Percentiles rank a stretch among this genome's conserved stretches.
Evolutionary conservation across 2,329 filamentous ascomycete genomes (phyloP).

Genomic region (Beauveria asiatica): DNA sequence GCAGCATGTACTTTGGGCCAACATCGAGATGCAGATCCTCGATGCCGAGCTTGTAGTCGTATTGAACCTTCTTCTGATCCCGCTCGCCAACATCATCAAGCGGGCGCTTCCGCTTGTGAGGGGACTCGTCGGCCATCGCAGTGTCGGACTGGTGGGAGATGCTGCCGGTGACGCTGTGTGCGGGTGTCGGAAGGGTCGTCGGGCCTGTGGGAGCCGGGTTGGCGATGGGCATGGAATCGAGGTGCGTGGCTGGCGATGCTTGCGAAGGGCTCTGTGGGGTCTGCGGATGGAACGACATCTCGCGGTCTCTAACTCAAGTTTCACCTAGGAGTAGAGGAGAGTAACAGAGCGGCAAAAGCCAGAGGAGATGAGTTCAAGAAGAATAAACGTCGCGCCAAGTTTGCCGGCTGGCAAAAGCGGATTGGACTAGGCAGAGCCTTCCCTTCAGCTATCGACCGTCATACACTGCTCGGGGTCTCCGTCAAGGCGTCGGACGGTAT

Average conservation of each 20-base stretch:
- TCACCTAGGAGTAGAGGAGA: not conserved
- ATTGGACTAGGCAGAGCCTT: conserved; percentile 10
- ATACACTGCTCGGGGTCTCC: conserved; percentile 10
- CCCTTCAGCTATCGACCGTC: conserved; percentile 12
- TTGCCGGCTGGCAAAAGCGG: conserved; percentile 11
- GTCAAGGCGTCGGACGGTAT: conserved; percentile 1
- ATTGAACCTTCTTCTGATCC: conserved; percentile 52
- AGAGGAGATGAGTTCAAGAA: not conserved
- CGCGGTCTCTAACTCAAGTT: conserved; percentile 13
- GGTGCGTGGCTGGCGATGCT: conserved; percentile 46
- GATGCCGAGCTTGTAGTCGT: conserved; percentile 54
- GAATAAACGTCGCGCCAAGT: conserved; percentile 9
- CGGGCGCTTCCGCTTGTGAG: conserved; percentile 54
- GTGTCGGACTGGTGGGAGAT: conserved; percentile 36
- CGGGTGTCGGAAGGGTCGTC: conserved; percentile 49
- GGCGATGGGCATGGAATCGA: conserved; percentile 36
- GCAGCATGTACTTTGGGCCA: conserved; percentile 58
- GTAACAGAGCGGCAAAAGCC: not conserved
- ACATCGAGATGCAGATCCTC: conserved; percentile 59
- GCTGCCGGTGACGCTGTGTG: conserved; percentile 53
- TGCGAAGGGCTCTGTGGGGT: conserved; percentile 61
- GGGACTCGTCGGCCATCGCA: conserved; percentile 42
- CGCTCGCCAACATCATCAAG: conserved; percentile 48
- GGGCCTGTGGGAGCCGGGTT: conserved; percentile 32
- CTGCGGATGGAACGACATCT: conserved; percentile 59